Evolutionary conservation across 2,329 filamentous ascomycete genomes (phyloP).

Genomic region (Fusarium irregulare): DNA sequence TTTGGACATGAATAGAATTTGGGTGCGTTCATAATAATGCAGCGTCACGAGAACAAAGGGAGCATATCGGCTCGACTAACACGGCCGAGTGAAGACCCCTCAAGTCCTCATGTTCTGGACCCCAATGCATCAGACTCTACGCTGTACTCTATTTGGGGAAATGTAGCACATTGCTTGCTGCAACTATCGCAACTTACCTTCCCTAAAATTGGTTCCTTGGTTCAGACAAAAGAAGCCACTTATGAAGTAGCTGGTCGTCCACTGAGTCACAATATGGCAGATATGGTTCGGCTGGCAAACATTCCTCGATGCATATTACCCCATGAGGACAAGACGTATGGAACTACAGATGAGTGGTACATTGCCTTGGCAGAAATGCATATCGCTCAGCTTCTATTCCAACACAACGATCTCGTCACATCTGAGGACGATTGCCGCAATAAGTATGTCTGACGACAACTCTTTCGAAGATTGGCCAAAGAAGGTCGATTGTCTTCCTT

Average conservation of each 20-base stretch:
- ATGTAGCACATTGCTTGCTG: slow-evolving; percentile 55
- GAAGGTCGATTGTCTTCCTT: slow-evolving; percentile 44
- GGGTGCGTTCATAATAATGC: slow-evolving; percentile 48
- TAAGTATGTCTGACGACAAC: slow-evolving; percentile 56
- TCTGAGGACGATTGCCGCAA: slow-evolving; percentile 55
- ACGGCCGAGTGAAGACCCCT: background rate
- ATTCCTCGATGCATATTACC: slow-evolving; percentile 42
- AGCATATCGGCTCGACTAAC: slow-evolving; percentile 36
- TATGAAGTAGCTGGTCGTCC: slow-evolving; percentile 24
- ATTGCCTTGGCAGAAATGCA: slow-evolving; percentile 55
- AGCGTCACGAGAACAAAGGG: slow-evolving; percentile 39
- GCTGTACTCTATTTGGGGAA: slow-evolving; percentile 49
- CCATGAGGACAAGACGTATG: slow-evolving; percentile 35
- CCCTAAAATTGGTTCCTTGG: slow-evolving; percentile 54
- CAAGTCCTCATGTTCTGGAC: slow-evolving; percentile 1
- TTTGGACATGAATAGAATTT: slow-evolving; percentile 36
- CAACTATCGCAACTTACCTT: slow-evolving; percentile 52
- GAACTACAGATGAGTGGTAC: slow-evolving; percentile 53
- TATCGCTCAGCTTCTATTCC: slow-evolving; percentile 53
- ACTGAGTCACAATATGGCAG: slow-evolving; percentile 54
- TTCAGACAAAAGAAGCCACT: slow-evolving; percentile 38
- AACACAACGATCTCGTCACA: slow-evolving; percentile 54
- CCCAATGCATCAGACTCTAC: slow-evolving; percentile 46
- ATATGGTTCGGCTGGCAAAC: slow-evolving; percentile 48
- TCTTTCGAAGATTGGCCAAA: slow-evolving; percentile 53